A percentile compares a stretch with the other conserved stretches of the same genome.
These are phyloP conservation scores for Salvia splendens DNA, from an alignment of 257 asterid species.

Conservation along the genomic window DNA sequence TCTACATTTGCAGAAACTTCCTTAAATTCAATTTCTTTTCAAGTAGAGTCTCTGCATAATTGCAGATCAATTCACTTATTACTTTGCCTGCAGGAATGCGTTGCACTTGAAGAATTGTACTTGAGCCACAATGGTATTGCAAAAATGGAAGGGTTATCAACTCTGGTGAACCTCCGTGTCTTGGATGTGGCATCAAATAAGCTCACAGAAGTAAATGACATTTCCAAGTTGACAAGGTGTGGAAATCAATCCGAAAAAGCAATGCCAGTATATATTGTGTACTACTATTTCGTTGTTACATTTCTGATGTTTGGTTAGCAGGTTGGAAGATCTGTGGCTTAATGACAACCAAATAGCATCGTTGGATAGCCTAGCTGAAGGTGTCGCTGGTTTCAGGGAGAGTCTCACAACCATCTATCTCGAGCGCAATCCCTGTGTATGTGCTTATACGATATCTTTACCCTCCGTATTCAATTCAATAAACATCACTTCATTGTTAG, in stretches of 20 bases:
- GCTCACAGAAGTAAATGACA: conserved; percentile 71
- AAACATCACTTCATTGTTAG: background rate
- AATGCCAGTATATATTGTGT: conserved; percentile 20
- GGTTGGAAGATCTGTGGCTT: conserved; percentile 97
- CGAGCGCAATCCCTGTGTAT: conserved; percentile 96
- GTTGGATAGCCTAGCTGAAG: conserved; percentile 66
- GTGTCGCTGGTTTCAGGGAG: conserved; percentile 67
- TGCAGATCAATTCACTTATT: conserved; percentile 14
- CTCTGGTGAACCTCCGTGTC: conserved; percentile 76
- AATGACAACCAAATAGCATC: conserved; percentile 82
- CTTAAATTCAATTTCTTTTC: background rate
- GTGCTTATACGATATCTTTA: conserved; percentile 29
- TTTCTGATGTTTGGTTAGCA: conserved; percentile 45
- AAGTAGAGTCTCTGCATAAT: background rate
- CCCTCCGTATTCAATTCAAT: conserved; percentile 7
- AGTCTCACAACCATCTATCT: conserved; percentile 88
- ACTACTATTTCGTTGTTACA: background rate
- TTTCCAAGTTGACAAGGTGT: conserved; percentile 63
- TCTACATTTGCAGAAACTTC: conserved; percentile 1
- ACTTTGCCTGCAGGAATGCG: conserved; percentile 64
- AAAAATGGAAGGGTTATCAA: conserved; percentile 90
- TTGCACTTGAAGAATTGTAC: conserved; percentile 88
- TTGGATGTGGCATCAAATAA: conserved; percentile 91
- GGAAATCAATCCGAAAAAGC: conserved; percentile 19
- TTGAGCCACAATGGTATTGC: conserved; percentile 94